Base-by-base conservation (phyloP, 2,329 filamentous ascomycete genomes). In the Zarea fungicola region DNA sequence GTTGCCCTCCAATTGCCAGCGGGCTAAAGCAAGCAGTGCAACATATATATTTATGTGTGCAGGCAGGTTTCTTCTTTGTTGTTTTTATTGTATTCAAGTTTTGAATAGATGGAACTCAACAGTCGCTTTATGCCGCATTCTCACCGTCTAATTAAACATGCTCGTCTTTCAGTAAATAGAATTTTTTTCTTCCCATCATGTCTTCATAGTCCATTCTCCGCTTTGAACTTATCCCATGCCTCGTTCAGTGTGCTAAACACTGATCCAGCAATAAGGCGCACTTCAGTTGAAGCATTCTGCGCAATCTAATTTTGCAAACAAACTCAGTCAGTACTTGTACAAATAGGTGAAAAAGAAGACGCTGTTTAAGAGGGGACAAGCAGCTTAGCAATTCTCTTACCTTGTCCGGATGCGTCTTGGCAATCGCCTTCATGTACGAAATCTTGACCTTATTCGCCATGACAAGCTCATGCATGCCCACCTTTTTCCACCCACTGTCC, bases 381-480 rank as follows among this genome's bases (percentile, higher is more conserved):
- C n/a, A n/a, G n/a, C n/a, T n/a, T n/a, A n/a, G n/a, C n/a, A n/a
- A n/a, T n/a, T n/a, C n/a, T 67, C 81, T 69, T 76, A 96, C 93
- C 85, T 99, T 99, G 67, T 99, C 93, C 52, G 93, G 93, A 76
- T 99, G 93, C 58, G 93, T 93, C 76, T 96, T 97, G 10, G 85
- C 89, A 77, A 99, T 97, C 6, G 92, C 93, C 79, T 96, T 96
- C 93, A 99, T 97, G 65, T 99, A 99, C 52, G 87, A 77, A 55
- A 99, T 85, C 80, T 99, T 99, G 65, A 97, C 93, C 75, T 92
- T 96, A 58, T 88, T 90, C 28, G 90, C 84, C 77, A 96, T 80
- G 45, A 99, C 86, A 58, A 99, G 68, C 71, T 99, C 93, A 55
- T 91, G 85, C 81, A 99, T 82, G 26, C 89, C 90, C 49, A 97